phyloP scores from a whole-genome alignment of 768 basidiomycete species.

The Xerocomellus intermedius region DNA sequence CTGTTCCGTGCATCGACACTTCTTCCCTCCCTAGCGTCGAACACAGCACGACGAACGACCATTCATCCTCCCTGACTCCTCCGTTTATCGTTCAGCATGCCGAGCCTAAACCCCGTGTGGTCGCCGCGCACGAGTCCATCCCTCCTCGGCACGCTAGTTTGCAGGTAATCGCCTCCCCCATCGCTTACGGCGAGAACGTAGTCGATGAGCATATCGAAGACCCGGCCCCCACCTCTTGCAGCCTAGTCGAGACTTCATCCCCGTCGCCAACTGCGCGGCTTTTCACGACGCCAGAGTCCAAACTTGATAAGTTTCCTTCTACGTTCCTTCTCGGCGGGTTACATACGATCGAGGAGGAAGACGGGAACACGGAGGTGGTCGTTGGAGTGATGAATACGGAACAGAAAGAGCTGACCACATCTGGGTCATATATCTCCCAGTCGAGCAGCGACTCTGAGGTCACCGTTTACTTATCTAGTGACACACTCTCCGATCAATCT shows the following conservation, averaged over 20 bases:
- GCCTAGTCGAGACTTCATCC: background rate
- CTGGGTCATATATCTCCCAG: background rate
- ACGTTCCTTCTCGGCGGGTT: background rate
- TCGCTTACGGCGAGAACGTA: background rate
- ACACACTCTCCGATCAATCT: constrained; percentile 2
- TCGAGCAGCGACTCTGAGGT: constrained; percentile 1
- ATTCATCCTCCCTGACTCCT: background rate
- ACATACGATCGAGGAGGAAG: constrained; percentile 7
- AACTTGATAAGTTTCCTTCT: background rate
- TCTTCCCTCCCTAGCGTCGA: background rate
- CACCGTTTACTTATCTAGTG: constrained; percentile 6
- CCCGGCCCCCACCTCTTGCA: background rate
- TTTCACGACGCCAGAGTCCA: background rate
- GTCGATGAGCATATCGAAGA: background rate
- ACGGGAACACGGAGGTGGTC: background rate
- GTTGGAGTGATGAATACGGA: background rate
- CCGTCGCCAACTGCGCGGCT: background rate
- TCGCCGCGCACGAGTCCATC: background rate
- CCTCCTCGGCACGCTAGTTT: background rate
- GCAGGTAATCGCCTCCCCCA: background rate
- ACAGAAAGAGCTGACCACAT: background rate
- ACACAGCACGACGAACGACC: background rate
- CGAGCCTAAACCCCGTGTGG: background rate
- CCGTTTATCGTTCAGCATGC: background rate
- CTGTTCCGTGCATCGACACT: background rate